Percentiles rank a stretch among this genome's conserved stretches.
Evolutionary conservation across 495 filamentous ascomycete species (phyloP).

Genomic region (Beverwykella pulmonaria): DNA sequence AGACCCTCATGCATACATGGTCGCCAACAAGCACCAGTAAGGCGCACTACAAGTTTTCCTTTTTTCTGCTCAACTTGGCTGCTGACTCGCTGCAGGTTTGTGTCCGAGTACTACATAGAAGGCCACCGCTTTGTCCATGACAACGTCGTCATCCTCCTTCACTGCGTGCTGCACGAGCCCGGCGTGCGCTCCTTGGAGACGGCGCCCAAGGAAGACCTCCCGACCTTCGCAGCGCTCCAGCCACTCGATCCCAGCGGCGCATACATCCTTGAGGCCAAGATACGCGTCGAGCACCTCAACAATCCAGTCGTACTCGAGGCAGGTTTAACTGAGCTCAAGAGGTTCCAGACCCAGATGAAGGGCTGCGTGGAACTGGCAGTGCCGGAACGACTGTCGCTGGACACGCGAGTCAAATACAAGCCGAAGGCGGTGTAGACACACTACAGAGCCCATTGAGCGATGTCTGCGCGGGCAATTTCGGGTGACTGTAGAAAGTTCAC

Average conservation of each 20-base stretch:
- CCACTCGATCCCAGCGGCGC: constrained; percentile 44
- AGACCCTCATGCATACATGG: constrained; percentile 49
- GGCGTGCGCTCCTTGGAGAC: constrained; percentile 17
- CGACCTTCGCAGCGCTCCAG: constrained; percentile 40
- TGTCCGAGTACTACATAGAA: constrained; percentile 49
- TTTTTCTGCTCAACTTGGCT: not conserved
- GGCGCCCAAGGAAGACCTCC: constrained; percentile 51
- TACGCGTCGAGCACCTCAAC: constrained; percentile 47
- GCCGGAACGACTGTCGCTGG: constrained; percentile 65
- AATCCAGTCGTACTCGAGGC: constrained; percentile 52
- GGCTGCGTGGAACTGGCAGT: constrained; percentile 65
- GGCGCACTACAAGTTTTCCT: no score
- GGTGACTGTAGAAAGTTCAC: not conserved
- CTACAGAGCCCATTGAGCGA: not conserved
- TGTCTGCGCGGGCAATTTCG: not conserved
- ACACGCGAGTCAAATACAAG: constrained; percentile 59
- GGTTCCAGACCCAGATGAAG: constrained; percentile 63
- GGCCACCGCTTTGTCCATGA: constrained; percentile 51
- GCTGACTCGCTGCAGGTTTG: constrained; percentile 45
- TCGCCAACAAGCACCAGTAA: constrained; percentile 49
- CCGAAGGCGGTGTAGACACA: not conserved
- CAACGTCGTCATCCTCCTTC: constrained; percentile 51
- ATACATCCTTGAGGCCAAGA: constrained; percentile 49
- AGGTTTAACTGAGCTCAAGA: constrained; percentile 61
- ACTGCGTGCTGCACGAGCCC: constrained; percentile 37